These are phyloP conservation scores for Trichosanthes truncata DNA, from an alignment of 306 rosid genomes.

Conservation along the genomic window DNA sequence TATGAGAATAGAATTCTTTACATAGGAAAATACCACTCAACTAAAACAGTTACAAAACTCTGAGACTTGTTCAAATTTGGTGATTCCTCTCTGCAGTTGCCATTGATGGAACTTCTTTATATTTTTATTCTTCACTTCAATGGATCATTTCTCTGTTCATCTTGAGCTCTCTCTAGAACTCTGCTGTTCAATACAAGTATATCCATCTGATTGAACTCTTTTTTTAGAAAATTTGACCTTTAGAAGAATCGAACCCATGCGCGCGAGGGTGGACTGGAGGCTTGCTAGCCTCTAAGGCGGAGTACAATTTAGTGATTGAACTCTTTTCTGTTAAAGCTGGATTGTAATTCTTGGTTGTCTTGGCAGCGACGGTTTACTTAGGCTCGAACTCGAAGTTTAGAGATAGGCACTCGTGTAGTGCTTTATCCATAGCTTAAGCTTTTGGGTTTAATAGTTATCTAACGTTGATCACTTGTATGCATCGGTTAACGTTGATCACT, in stretches of 20 bases:
- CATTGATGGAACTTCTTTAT: neutral
- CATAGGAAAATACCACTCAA: slow-evolving; percentile 26
- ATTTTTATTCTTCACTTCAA: neutral
- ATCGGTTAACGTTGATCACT: neutral
- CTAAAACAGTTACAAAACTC: neutral
- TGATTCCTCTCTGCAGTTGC: neutral
- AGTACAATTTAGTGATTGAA: no score
- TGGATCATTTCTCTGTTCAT: neutral
- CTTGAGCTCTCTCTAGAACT: neutral
- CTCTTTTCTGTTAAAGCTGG: neutral
- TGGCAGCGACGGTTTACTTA: neutral
- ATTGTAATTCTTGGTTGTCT: neutral
- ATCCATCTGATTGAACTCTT: neutral
- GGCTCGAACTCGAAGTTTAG: neutral
- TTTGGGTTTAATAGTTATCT: neutral
- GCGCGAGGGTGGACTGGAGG: no score
- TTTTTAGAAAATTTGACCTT: neutral
- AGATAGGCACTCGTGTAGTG: neutral
- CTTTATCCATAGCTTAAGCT: neutral
- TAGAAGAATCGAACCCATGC: no score
- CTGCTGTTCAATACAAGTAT: neutral
- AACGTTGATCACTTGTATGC: neutral
- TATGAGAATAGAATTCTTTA: slow-evolving; percentile 39
- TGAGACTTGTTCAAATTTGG: neutral
- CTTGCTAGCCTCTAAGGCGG: no score